Evolutionary conservation across 2,329 filamentous ascomycete genomes (phyloP).

Genomic region (Fusarium subtropicale): DNA sequence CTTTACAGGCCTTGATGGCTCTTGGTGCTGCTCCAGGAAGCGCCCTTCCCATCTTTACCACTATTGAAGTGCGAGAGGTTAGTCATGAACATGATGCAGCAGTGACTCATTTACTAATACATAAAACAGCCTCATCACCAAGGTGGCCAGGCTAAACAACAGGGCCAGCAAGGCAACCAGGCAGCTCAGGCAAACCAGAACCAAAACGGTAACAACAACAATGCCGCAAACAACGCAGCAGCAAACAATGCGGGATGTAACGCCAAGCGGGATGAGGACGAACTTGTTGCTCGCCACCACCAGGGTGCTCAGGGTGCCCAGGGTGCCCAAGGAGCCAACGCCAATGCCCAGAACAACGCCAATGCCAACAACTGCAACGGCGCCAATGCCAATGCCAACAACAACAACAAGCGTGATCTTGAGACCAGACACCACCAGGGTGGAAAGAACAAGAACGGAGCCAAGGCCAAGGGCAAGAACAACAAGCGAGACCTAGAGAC

Average conservation of each 20-base stretch:
- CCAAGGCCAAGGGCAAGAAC: background rate
- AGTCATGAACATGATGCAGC: accelerated
- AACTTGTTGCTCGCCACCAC: constrained; percentile 15
- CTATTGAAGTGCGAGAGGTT: constrained; percentile 7
- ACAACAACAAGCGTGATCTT: background rate
- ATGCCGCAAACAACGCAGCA: background rate
- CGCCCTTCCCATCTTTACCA: constrained; percentile 19
- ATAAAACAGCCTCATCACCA: constrained; percentile 15
- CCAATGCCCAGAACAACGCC: background rate
- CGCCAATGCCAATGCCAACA: background rate
- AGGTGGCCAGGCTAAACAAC: background rate
- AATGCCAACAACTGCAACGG: background rate
- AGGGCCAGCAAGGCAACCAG: background rate
- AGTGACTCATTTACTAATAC: background rate
- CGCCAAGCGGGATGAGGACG: constrained; percentile 13
- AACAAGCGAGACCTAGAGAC: background rate
- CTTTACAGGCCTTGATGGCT: constrained; percentile 19
- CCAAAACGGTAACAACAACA: constrained; percentile 5
- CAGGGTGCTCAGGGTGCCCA: constrained; percentile 4
- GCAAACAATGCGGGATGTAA: constrained; percentile 8
- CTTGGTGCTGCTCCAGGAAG: constrained; percentile 19
- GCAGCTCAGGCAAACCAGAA: constrained; percentile 4
- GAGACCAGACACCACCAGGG: background rate
- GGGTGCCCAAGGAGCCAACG: background rate
- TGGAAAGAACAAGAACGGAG: background rate